Evolutionary conservation across 2,329 filamentous ascomycete species (phyloP).

Genomic region (Neodidymelliopsis sp.): DNA sequence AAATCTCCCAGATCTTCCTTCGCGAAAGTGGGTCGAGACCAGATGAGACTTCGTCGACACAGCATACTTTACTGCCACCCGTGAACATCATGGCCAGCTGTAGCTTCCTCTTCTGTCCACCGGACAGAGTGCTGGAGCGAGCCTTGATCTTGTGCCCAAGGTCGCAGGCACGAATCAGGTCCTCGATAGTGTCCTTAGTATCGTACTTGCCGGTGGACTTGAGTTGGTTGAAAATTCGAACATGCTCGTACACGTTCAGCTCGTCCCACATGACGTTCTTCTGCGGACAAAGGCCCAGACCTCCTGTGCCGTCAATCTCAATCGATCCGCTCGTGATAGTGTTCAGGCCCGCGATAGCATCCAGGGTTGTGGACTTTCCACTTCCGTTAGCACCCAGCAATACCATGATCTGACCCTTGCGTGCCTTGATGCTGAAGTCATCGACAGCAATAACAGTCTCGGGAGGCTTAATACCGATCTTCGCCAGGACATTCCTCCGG

Average conservation of each 20-base stretch:
- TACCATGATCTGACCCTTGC: constrained; percentile 83
- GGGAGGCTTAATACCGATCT: constrained; percentile 57
- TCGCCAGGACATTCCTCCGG: constrained; percentile 55
- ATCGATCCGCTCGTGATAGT: constrained; percentile 79
- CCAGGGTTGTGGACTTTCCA: constrained; percentile 88
- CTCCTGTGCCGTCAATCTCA: constrained; percentile 77
- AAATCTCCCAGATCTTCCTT: constrained; percentile 92
- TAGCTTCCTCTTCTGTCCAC: constrained; percentile 90
- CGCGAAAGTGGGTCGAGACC: constrained; percentile 87
- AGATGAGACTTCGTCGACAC: constrained; percentile 89
- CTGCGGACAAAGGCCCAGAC: constrained; percentile 86
- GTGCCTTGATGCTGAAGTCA: constrained; percentile 72
- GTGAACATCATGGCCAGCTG: constrained; percentile 96
- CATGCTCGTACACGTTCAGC: constrained; percentile 84
- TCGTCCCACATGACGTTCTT: constrained; percentile 95
- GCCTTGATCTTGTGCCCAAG: constrained; percentile 77
- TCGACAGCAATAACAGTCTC: constrained; percentile 81
- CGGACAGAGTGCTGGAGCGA: constrained; percentile 78
- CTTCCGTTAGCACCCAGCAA: constrained; percentile 88
- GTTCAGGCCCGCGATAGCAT: constrained; percentile 84
- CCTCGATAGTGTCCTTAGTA: constrained; percentile 64
- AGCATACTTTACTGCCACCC: constrained; percentile 85
- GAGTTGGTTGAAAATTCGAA: constrained; percentile 81
- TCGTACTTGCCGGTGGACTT: constrained; percentile 67
- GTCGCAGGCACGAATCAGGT: constrained; percentile 75